Base-by-base conservation (phyloP, 768 basidiomycete genomes). In the Phlegmacium glaucopus region DNA sequence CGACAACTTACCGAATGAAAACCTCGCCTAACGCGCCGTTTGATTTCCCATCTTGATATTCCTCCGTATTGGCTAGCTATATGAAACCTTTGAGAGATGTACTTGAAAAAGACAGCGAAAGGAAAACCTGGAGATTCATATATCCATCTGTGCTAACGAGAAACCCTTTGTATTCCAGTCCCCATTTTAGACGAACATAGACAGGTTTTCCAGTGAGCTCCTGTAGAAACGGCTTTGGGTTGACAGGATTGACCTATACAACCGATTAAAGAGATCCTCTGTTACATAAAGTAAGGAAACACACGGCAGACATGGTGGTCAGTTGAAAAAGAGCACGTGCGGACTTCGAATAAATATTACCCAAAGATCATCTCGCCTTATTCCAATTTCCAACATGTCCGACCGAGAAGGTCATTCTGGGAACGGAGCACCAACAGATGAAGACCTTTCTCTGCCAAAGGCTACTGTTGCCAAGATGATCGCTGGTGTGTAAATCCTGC, bases 391-490 rank as follows among this genome's bases (percentile, higher is more conserved):
- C 15, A 30, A 51, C 56, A 96, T 97, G 94, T 94, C 94, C 34
- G 94, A 95, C 77, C 78, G 85, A 50, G 94, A 94, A 70, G 92
- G 86, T 27, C 80, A 81, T 60, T 69, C 80, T 17, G 77, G 78
- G 16, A 68, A 74, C 38, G 83, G 59, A n/a, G 52, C 78, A 12
- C 75, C 80, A 4, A 71, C 75, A n/a, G 94, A 96, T 57, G 95
- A 97, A 38, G 95, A 98, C 57, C 77, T 97, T 53, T 90, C 92
- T 17, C 70, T 99, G 40, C 96, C 96, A 11, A 96, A 97, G 66
- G 96, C 96, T 11, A 98, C 96, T 3, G 93, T 99, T 25, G 82
- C 91, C 52, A 99, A 98, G 75, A 91, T 98, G 83, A 94, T 99
- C 56, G 73, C 81, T 60, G 95, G 96, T 90, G 60, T 56, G 71